Evolutionary conservation across 2,329 filamentous ascomycete genomes (phyloP).

Genomic region (Fusarium newnesense): DNA sequence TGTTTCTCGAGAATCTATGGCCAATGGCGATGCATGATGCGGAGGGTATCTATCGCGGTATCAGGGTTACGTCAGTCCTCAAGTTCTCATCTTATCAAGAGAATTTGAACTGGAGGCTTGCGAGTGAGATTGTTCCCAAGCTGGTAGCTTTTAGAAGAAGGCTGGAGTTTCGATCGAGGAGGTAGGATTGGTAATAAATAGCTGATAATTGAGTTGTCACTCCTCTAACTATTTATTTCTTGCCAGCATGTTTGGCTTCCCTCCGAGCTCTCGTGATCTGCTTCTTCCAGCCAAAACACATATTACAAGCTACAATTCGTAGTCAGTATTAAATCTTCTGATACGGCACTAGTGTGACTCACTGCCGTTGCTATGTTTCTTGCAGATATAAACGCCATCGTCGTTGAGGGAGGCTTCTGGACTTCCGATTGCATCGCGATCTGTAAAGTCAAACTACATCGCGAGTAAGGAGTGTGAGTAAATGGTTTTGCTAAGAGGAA

Average conservation of each 20-base stretch:
- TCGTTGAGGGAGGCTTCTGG: accelerated
- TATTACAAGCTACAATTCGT: accelerated
- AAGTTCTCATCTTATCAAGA: constrained; percentile 17
- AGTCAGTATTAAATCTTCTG: accelerated
- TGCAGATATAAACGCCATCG: not conserved
- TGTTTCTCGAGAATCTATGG: constrained; percentile 31
- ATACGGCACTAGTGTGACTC: not conserved
- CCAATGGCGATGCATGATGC: constrained; percentile 37
- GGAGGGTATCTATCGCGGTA: constrained; percentile 29
- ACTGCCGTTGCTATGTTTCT: accelerated
- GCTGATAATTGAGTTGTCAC: accelerated
- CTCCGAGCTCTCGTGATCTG: accelerated
- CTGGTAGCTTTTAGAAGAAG: not conserved
- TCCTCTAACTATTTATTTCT: accelerated
- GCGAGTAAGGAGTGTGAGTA: accelerated
- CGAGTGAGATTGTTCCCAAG: not conserved
- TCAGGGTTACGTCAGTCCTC: not conserved
- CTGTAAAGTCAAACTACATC: not conserved
- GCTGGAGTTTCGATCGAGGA: not conserved
- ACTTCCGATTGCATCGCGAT: not conserved
- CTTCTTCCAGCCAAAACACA: not conserved
- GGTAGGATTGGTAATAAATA: accelerated
- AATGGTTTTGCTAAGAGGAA: accelerated
- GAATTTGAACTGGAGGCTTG: constrained; percentile 10
- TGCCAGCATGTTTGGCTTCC: not conserved